Evolutionary conservation across 495 filamentous ascomycete genomes (phyloP), one percentile per base, ranked within the genome.

Genomic region (Coniosporium apollinis): DNA sequence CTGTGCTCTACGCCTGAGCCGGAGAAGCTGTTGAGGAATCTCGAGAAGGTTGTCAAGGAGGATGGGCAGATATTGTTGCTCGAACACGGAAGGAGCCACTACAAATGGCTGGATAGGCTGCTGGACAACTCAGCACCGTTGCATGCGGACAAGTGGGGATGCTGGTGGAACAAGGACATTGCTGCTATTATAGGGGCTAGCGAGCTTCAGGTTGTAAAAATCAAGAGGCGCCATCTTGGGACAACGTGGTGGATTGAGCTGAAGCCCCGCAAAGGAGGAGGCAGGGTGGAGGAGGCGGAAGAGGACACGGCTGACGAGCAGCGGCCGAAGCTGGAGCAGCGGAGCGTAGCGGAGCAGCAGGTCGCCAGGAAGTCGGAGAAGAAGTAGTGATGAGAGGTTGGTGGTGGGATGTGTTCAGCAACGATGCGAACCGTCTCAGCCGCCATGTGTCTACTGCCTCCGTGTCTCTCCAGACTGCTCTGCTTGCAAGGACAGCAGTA

Each of bases 111-210:
- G 35, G 94, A 99, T 61, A 54, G 56, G 2, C 48, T 80, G 10
- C 53, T 99, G 47, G 89, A 97, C 58, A 67, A 70, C 41, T 57
- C 72, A 42, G 91, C 91, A 3, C 61, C 70, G 14, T 61, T 60
- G 21, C 89, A 96, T 66, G 86, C 85, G 28, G 65, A 73, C 39
- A 66, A 70, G 33, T 83, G 84, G 65, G 89, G 91, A 6, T 97
- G 89, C 60, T 96, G 86, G 86, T 92, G 81, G 76, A 97, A 97
- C 57, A 64, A 83, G 34, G 89, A 97, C 64, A 77, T 97, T 36
- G 80, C 76, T 38, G 57, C 55, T 37, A 70, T 96, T 51, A 72
- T 94, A 25, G 56, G 66, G 43, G 70, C 85, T 42, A 85, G 79
- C 40, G 87, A 83, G 15, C 57, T 97, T 48, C 79, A 85, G 60